Percentiles rank a stretch among this genome's conserved stretches.
phyloP scores from a whole-genome alignment of 1,139 yeast species.

The Kurtzmaniella quercitrusa region DNA sequence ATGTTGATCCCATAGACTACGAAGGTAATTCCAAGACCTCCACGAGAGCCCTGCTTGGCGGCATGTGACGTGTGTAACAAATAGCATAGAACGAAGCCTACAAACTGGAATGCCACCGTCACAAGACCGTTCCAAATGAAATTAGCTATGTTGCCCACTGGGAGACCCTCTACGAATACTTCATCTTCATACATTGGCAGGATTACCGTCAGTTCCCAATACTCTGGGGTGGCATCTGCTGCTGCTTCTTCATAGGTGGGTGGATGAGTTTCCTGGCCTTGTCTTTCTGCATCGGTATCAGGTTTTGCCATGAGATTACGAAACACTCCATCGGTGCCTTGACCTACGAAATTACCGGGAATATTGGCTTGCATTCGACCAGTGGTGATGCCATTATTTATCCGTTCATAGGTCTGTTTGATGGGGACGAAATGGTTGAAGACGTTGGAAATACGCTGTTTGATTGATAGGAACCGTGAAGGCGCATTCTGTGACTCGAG shows the following conservation, averaged over 20 bases:
- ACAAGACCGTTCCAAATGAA: constrained; percentile 88
- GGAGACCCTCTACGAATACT: constrained; percentile 89
- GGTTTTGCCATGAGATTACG: constrained; percentile 88
- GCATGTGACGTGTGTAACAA: constrained; percentile 94
- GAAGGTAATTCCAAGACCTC: constrained; percentile 86
- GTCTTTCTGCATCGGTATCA: constrained; percentile 43
- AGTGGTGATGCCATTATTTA: constrained; percentile 39
- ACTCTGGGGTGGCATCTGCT: constrained; percentile 91
- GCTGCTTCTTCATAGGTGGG: constrained; percentile 96
- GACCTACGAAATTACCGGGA: constrained; percentile 47
- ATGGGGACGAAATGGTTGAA: constrained; percentile 35
- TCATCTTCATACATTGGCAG: constrained; percentile 84
- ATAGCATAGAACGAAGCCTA: constrained; percentile 89
- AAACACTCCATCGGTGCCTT: constrained; percentile 86
- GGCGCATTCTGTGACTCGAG: constrained; percentile 20
- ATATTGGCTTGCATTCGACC: constrained; percentile 43
- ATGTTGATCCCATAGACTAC: constrained; percentile 71
- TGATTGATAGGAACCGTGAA: constrained; percentile 17
- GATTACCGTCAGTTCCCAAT: constrained; percentile 89
- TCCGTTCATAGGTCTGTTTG: constrained; percentile 41
- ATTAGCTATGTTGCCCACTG: constrained; percentile 89
- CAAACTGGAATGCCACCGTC: constrained; percentile 85
- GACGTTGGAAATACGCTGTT: constrained; percentile 30
- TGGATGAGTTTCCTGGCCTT: constrained; percentile 52
- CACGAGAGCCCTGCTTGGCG: constrained; percentile 91